Conservation (phyloP, 1,139 yeast genomes). For the Kodamaea derodonti region DNA sequence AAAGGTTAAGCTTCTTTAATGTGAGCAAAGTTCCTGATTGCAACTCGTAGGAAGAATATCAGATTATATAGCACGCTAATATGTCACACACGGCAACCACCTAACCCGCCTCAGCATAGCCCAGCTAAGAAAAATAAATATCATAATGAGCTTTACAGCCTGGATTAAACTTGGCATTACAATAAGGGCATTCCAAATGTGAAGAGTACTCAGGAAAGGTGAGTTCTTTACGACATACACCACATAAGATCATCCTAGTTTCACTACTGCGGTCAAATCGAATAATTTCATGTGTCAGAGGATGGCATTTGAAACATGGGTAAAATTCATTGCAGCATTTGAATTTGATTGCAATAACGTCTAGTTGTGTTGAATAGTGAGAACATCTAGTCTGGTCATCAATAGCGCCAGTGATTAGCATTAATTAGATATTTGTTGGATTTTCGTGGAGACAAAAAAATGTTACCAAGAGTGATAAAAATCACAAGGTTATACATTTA, state of each 20-base stretch:
- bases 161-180: conserved; percentile 34
- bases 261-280: not conserved
- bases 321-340: conserved; percentile 35
- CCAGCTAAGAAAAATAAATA: conserved; percentile 31
- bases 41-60: no score
- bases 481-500: no score
- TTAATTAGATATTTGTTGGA: no score
- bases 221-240: conserved; percentile 29
- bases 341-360: conserved; percentile 42
- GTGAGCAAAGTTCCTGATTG: no score
- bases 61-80: not conserved
- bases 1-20: no score
- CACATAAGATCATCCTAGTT: conserved; percentile 33
- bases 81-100: no score
- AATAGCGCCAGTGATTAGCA: conserved; percentile 11
- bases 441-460: no score
- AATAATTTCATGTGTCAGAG: conserved; percentile 6
- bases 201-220: conserved; percentile 25
- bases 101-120: no score
- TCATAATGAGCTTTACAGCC: conserved; percentile 35
- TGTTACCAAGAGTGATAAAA: no score
- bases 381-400: conserved; percentile 36
- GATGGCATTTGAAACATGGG: conserved; percentile 43
- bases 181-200: conserved; percentile 19
- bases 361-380: conserved; percentile 34